Evolutionary conservation across 2,329 filamentous ascomycete genomes (phyloP), one percentile per base, ranked within the genome.

Genomic region (Sphaceloma murrayae): DNA sequence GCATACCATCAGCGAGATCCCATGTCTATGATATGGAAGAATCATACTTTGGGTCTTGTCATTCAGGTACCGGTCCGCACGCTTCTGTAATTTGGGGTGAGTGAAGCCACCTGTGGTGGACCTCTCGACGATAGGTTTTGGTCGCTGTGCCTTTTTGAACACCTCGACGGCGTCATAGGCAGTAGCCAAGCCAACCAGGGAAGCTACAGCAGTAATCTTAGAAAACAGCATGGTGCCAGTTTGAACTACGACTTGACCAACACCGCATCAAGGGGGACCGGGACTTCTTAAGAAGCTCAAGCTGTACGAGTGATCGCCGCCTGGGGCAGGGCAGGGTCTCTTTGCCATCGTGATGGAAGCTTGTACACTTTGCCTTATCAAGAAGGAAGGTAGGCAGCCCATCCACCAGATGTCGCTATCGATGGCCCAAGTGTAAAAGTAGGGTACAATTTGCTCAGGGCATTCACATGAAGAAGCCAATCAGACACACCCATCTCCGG

Each of bases 21-120:
- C 4, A 18, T 3, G 19, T 13, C 5, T 14, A 17, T 13, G 13
- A 7, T 5, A 18, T n/a, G 11, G 7, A 2, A 43, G n/a, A n/a
- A n/a, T n/a, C 46, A 14, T 14, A 49, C 48, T 50, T 32, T 48
- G 21, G 13, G 48, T 50, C 26, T 24, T 44, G 14, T 48, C 46
- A 32, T 45, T 50, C 24, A 50, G 43, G 30, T 43, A 48, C 18
- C 30, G 42, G n/a, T 43, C 44, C 16, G 48, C 46, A 44, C 48
- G 46, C 46, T 50, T 50, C 21, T 48, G 46, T 1, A 50, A 38
- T 33, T 34, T 45, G 8, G 48, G 43, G 36, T 50, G 27, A 19
- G 47, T 21, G n/a, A 50, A 50, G 18, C 45, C 31, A 21, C 30
- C 40, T 9, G 42, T 22, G 13, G 45, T 46, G 6, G 32, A 14